Base-by-base conservation (phyloP, 2,329 filamentous ascomycete species). In the Fusarium buharicum region DNA sequence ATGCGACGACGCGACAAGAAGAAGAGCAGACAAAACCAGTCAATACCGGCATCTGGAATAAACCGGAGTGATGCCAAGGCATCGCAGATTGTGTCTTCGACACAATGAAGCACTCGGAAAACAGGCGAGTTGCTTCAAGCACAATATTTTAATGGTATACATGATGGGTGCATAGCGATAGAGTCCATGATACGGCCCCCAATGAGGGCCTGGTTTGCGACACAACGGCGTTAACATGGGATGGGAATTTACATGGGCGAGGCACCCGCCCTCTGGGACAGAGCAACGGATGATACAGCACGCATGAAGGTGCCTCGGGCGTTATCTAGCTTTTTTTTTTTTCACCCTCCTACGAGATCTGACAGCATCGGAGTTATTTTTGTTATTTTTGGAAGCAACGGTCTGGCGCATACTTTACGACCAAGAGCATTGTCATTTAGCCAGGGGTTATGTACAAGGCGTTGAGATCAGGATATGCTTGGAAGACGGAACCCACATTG, bases 1-100 rank as follows among this genome's bases (percentile, higher is more conserved):
- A 71, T 71, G 69, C 64, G 69, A 49, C 64, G 69, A n/a, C 67
- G 69, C 43, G 65, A 70, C 34, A 71, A 68, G 47, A 68, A 58
- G 38, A 57, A 39, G 34, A 60, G 46, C 18, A 65, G 47, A 27
- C 59, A 59, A 18, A 46, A 31, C 22, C 50, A 49, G 30, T 48
- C 45, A 9, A n/a, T 49, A 7, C 49, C 60, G 17, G 36, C 41
- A n/a, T 49, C 64, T 43, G 22, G 46, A 16, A 37, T 38, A 4
- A 49, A 34, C 33, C 28, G n/a, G 8, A 33, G 55, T 3, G 17
- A 36, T 20, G 40, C 52, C n/a, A 20, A 49, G 38, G 36, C 44
- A n/a, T 50, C 58, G 10, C 51, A 50, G 20, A 50, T 41, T 47
- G n/a, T 44, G 10, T 12, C 22, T 37, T 36, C 27, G 22, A 28